These are phyloP conservation scores for Malbranchea zuffiana DNA, from an alignment of 2,329 filamentous ascomycete genomes.

Conservation along the genomic window DNA sequence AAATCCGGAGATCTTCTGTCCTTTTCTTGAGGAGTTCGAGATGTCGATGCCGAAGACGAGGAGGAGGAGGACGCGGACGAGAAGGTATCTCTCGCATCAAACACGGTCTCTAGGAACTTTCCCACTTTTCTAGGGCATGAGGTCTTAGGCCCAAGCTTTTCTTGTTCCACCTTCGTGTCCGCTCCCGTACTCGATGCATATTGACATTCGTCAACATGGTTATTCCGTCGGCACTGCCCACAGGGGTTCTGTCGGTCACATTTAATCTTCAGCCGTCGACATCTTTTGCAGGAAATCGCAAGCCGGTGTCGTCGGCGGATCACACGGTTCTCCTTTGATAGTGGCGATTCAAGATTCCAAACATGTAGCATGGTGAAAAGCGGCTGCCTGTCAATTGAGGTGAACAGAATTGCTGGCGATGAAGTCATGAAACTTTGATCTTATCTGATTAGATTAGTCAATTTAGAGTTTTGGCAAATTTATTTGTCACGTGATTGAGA, in stretches of 20 bases:
- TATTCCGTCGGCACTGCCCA: conserved; percentile 8
- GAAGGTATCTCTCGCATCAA: neutral
- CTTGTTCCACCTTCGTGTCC: neutral
- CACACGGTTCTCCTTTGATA: conserved; percentile 7
- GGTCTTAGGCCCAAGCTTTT: neutral
- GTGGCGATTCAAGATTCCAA: conserved; percentile 7
- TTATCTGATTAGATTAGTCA: conserved; percentile 11
- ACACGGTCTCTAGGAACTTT: neutral
- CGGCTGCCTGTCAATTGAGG: neutral
- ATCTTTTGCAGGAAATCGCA: conserved; percentile 10
- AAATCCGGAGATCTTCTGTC: no score
- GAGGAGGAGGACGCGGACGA: neutral
- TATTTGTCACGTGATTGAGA: no score
- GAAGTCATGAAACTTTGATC: neutral
- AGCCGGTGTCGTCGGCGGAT: conserved; percentile 9
- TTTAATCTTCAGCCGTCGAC: conserved; percentile 12
- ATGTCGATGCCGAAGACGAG: neutral
- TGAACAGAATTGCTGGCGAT: neutral
- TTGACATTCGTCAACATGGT: conserved; percentile 8
- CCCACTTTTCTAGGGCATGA: neutral
- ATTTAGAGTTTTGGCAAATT: no score
- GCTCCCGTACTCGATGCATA: conserved; percentile 3
- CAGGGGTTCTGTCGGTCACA: conserved; percentile 11
- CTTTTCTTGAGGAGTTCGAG: neutral
- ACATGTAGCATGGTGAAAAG: conserved; percentile 8